Evolutionary conservation across 345 rosid genomes (phyloP), one percentile per base, ranked within the genome.

Genomic region (Punica granatum): DNA sequence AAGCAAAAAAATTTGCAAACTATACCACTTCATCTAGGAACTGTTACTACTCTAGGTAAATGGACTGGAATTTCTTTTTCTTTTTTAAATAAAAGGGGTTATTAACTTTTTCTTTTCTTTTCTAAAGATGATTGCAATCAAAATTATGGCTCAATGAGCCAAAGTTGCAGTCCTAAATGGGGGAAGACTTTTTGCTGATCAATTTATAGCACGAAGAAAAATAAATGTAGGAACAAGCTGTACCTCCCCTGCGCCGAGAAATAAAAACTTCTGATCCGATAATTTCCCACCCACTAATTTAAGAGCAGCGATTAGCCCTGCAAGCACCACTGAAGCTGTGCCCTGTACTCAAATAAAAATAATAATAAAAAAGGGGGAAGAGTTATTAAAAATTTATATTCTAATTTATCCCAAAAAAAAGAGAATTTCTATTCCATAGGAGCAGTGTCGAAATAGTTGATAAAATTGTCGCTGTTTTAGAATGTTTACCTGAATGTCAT

Each of bases 221-320:
- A 19, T 19, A n/a, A 41, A 43, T 25, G 14, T 49, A 58, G 42
- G 42, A 5, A 58, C 14, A 53, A 44, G 69, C 49, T 74, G 73
- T 60, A 89, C 99, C 95, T 94, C 99, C 80, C 97, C 99, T 21
- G 99, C 99, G 63, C 99, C 97, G 54, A 94, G 79, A 85, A 94
- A 94, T 65, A 91, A 75, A 77, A 89, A 89, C 61, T 75, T 91
- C 58, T 94, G 99, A 63, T 94, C 92, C 30, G 88, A 79, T 37
- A 94, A 76, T 75, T 76, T 81, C 77, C 88, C 87, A 54, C 89
- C 95, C 33, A 88, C 77, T 41, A 85, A 72, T 75, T 82, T 85
- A 76, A 83, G 79, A 68, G 96, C 86, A 0, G 96, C 85, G 63
- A 94, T 77, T 67, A 94, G 85, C 44, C 99, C 97, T 2, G 96